Evolutionary conservation across 768 basidiomycete genomes (phyloP).

Genomic region (Wakefieldia striispora): DNA sequence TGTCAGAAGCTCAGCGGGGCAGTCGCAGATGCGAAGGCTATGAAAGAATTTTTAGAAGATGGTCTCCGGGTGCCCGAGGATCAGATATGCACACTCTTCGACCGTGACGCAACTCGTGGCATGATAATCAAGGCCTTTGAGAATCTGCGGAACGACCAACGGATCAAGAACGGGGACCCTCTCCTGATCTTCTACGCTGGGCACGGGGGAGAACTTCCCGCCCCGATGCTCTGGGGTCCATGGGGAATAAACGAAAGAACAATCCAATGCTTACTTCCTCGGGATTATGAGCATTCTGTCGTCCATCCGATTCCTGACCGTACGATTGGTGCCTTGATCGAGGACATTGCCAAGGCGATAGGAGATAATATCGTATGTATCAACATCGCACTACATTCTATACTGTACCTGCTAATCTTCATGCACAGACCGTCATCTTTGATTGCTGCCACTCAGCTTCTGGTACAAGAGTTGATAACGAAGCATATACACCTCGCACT

Average conservation of each 20-base stretch:
- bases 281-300: conserved; percentile 25
- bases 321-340: conserved; percentile 37
- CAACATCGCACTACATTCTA: background rate
- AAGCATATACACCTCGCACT: conserved; percentile 6
- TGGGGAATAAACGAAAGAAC: conserved; percentile 15
- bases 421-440: conserved; percentile 40
- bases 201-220: conserved; percentile 38
- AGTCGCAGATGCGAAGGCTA: conserved; percentile 38
- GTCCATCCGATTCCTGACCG: conserved; percentile 43
- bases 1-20: conserved; percentile 34
- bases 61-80: conserved; percentile 29
- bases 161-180: conserved; percentile 29
- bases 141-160: conserved; percentile 24
- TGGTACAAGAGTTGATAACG: conserved; percentile 24
- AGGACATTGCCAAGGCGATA: conserved; percentile 35
- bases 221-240: conserved; percentile 25
- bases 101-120: conserved; percentile 36
- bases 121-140: conserved; percentile 31
- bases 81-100: conserved; percentile 38
- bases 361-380: conserved; percentile 44
- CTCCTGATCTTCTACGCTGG: conserved; percentile 46
- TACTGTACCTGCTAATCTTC: background rate
- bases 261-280: conserved; percentile 32
- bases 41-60: conserved; percentile 33
- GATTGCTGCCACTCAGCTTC: conserved; percentile 47